These are phyloP conservation scores for Lentithecium fluviatile DNA, from an alignment of 495 filamentous ascomycete genomes.

Conservation along the genomic window DNA sequence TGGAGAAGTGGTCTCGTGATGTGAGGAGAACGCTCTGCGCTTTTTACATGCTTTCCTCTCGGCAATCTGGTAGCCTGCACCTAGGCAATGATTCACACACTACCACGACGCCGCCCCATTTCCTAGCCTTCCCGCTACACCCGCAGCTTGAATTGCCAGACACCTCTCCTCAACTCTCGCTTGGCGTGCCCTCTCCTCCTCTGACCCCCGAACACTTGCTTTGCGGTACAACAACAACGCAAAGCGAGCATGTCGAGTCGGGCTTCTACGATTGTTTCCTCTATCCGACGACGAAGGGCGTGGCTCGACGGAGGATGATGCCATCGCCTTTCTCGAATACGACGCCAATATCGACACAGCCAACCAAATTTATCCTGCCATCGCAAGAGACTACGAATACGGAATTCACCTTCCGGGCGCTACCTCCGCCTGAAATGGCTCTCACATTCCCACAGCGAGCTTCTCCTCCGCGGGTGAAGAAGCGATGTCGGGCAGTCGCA, in stretches of 20 bases:
- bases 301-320: constrained; percentile 20
- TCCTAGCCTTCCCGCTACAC: constrained; percentile 12
- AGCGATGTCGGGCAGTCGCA: constrained; percentile 57
- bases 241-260: constrained; percentile 22
- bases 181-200: constrained; percentile 9
- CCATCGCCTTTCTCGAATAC: not conserved
- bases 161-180: not conserved
- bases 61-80: constrained; percentile 7
- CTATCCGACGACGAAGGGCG: constrained; percentile 28
- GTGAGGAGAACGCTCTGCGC: constrained; percentile 4
- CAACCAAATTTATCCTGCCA: not conserved
- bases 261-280: not conserved
- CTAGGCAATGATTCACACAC: constrained; percentile 12
- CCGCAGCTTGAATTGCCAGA: constrained; percentile 3
- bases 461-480: constrained; percentile 37
- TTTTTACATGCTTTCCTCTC: constrained; percentile 23
- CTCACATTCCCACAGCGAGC: constrained; percentile 26
- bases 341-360: constrained; percentile 2
- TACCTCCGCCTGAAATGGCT: constrained; percentile 11
- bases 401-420: constrained; percentile 21
- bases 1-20: constrained; percentile 19
- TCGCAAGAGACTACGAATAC: not conserved
- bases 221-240: not conserved
- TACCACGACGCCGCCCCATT: constrained; percentile 3
- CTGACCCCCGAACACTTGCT: constrained; percentile 1